These are phyloP conservation scores for Cucurbitaria berberidis DNA, from an alignment of 2,329 filamentous ascomycete species.

Conservation along the genomic window DNA sequence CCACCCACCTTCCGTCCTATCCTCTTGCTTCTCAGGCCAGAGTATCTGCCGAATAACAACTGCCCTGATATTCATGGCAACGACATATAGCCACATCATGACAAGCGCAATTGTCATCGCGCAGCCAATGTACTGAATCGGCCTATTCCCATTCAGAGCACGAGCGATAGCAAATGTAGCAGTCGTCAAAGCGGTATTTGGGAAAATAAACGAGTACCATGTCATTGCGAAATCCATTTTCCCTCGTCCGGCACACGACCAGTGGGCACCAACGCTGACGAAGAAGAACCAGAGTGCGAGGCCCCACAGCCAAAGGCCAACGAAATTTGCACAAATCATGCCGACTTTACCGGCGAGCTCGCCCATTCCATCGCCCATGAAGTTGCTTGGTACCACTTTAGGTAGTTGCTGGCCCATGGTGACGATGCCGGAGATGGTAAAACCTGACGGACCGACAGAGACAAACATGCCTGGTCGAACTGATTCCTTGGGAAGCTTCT, in stretches of 20 bases:
- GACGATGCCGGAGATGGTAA: constrained; percentile 67
- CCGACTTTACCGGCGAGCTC: constrained; percentile 62
- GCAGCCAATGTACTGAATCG: constrained; percentile 71
- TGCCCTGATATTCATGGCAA: constrained; percentile 73
- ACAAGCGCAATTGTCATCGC: constrained; percentile 71
- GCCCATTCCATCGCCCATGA: constrained; percentile 62
- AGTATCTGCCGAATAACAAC: constrained; percentile 71
- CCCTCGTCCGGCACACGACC: constrained; percentile 66
- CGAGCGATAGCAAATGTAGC: constrained; percentile 74
- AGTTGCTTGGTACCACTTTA: constrained; percentile 56
- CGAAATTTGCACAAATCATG: constrained; percentile 64
- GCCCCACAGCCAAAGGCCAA: constrained; percentile 80
- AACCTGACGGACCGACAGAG: constrained; percentile 76
- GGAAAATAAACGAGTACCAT: constrained; percentile 84
- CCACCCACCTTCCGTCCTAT: constrained; percentile 67
- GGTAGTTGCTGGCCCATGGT: constrained; percentile 62
- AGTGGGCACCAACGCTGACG: constrained; percentile 77
- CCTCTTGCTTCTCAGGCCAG: constrained; percentile 75
- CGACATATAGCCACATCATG: constrained; percentile 71
- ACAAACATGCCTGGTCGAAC: constrained; percentile 86
- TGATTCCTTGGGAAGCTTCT: constrained; percentile 78
- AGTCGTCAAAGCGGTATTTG: constrained; percentile 75
- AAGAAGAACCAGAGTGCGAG: constrained; percentile 86
- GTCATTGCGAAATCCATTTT: constrained; percentile 81
- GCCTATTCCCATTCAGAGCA: constrained; percentile 53